phyloP scores from a whole-genome alignment of 345 rosid species.

The Eucalyptus erythrocorys region DNA sequence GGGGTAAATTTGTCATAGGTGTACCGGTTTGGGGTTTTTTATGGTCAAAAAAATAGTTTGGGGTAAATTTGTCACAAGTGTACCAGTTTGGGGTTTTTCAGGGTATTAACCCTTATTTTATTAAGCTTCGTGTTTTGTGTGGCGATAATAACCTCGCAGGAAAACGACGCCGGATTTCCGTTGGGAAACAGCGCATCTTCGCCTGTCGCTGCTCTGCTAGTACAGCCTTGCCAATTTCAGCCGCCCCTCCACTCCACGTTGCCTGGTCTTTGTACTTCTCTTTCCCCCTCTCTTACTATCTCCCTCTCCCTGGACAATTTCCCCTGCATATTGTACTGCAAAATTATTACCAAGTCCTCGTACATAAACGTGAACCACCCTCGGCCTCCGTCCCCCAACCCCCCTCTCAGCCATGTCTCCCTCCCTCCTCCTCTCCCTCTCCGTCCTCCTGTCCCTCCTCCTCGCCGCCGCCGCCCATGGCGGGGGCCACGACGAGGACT shows the following conservation, averaged over 20 bases:
- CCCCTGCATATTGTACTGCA: neutral
- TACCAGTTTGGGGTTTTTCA: no score
- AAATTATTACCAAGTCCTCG: neutral
- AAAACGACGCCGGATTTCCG: neutral
- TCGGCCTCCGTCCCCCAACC: neutral
- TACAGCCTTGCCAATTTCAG: neutral
- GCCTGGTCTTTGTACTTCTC: neutral
- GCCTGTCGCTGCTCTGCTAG: neutral
- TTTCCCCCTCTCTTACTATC: neutral
- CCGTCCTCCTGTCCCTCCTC: constrained; percentile 19
- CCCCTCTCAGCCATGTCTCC: constrained; percentile 16
- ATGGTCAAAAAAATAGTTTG: no score
- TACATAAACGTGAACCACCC: neutral
- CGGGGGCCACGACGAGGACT: constrained; percentile 10
- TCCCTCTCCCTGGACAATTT: neutral
- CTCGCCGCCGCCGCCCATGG: constrained; percentile 41
- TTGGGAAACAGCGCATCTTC: neutral
- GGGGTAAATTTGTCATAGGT: no score
- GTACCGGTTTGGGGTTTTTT: no score
- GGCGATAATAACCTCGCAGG: neutral
- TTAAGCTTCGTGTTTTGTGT: neutral
- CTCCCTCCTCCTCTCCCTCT: constrained; percentile 34
- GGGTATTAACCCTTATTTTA: no score
- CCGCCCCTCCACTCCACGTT: neutral
- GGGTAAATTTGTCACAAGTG: no score